Conservation (phyloP, 352 stramenopile genomes). For the Pythium scleroteichum region DNA sequence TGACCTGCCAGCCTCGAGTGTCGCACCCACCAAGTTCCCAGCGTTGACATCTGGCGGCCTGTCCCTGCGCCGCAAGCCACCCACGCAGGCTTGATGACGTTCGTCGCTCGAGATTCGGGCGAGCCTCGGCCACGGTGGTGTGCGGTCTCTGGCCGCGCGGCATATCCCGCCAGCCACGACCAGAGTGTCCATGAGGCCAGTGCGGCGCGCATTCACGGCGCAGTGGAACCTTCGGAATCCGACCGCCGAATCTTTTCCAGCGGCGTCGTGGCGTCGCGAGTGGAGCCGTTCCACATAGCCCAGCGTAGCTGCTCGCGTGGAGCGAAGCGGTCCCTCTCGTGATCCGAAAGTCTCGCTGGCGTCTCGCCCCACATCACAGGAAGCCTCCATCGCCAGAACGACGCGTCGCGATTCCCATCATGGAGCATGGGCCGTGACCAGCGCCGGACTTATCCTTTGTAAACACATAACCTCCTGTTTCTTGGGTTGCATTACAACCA, state of each 20-base stretch:
- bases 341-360: no score
- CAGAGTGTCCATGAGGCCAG: no score
- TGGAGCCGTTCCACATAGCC: no score
- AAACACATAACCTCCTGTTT: background rate
- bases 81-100: background rate
- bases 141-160: no score
- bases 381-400: background rate
- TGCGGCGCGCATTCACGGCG: background rate
- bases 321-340: no score
- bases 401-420: background rate
- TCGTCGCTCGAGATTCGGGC: no score
- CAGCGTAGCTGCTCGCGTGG: no score
- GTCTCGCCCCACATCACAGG: no score
- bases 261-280: background rate
- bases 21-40: slow-evolving; percentile 5
- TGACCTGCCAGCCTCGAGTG: background rate
- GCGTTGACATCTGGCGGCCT: slow-evolving; percentile 6
- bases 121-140: no score
- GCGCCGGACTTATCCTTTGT: background rate
- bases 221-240: background rate
- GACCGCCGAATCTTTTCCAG: background rate
- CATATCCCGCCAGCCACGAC: no score
- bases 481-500: background rate
- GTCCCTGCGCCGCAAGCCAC: background rate
- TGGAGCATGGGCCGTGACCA: background rate